Evolutionary conservation across 495 filamentous ascomycete species (phyloP).

Genomic region (Apodospora peruviana): DNA sequence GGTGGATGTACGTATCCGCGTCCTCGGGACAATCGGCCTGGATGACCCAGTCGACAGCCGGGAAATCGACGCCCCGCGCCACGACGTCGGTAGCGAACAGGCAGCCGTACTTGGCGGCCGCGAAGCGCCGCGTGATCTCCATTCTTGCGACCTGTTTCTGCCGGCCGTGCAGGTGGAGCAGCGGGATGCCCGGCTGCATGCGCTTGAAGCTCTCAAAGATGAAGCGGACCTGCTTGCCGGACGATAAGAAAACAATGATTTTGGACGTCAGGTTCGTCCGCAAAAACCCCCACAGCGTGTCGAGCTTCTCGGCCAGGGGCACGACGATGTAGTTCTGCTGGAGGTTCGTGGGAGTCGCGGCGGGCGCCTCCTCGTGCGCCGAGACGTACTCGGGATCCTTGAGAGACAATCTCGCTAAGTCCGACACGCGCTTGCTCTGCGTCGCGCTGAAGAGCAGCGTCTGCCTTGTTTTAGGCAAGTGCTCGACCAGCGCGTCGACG

Average conservation of each 20-base stretch:
- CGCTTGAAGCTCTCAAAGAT: slow-evolving; percentile 90
- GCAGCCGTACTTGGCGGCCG: slow-evolving; percentile 70
- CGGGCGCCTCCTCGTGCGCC: slow-evolving; percentile 75
- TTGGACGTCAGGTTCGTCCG: slow-evolving; percentile 82
- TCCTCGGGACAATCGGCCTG: slow-evolving; percentile 95
- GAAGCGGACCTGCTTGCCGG: slow-evolving; percentile 93
- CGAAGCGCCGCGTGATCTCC: slow-evolving; percentile 79
- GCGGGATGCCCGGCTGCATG: slow-evolving; percentile 87
- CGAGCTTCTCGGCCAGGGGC: slow-evolving; percentile 78
- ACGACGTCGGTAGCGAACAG: slow-evolving; percentile 95
- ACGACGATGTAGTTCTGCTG: slow-evolving; percentile 89
- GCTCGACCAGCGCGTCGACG: slow-evolving; percentile 89
- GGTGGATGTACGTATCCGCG: slow-evolving; percentile 94
- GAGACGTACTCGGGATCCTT: slow-evolving; percentile 91
- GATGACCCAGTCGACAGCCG: slow-evolving; percentile 95
- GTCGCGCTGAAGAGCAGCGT: slow-evolving; percentile 95
- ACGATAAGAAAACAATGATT: slow-evolving; percentile 89
- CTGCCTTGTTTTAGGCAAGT: slow-evolving; percentile 81
- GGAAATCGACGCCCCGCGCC: slow-evolving; percentile 90
- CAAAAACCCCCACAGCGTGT: slow-evolving; percentile 89
- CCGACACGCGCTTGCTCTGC: slow-evolving; percentile 88
- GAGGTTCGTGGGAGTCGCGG: slow-evolving; percentile 77
- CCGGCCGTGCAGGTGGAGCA: slow-evolving; percentile 91
- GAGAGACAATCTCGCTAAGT: slow-evolving; percentile 82
- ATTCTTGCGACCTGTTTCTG: slow-evolving; percentile 87